These are phyloP conservation scores for Leucoagaricus sp. DNA, from an alignment of 1,284 basidiomycete species.

Conservation along the genomic window DNA sequence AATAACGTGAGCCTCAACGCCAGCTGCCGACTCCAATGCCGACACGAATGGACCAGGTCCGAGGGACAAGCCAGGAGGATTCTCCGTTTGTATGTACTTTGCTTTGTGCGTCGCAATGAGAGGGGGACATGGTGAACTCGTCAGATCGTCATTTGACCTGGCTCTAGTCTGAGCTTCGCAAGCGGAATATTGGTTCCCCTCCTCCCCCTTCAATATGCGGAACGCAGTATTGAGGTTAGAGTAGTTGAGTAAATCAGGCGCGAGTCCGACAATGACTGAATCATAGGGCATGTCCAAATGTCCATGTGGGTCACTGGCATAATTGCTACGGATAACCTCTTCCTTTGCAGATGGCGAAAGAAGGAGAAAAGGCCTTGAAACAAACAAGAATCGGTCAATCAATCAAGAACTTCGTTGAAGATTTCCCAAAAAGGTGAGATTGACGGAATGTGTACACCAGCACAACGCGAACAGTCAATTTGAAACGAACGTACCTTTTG, in stretches of 20 bases:
- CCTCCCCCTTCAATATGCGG: constrained; percentile 51
- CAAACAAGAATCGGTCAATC: neutral
- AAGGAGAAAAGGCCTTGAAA: constrained; percentile 55
- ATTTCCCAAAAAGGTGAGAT: neutral
- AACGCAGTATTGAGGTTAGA: constrained; percentile 65
- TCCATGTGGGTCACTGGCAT: constrained; percentile 14
- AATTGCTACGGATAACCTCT: constrained; percentile 39
- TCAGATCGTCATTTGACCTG: neutral
- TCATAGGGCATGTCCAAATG: constrained; percentile 39
- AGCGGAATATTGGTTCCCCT: too few species aligned
- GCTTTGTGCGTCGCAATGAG: constrained; percentile 63
- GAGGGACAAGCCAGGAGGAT: constrained; percentile 53
- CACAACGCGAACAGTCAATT: neutral
- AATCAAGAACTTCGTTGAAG: neutral
- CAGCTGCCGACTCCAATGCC: constrained; percentile 60
- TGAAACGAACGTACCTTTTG: constrained; percentile 38
- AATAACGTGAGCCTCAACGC: constrained; percentile 51
- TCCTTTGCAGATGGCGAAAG: constrained; percentile 58
- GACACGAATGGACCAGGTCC: constrained; percentile 72
- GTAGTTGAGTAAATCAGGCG: constrained; percentile 57
- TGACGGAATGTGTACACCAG: neutral
- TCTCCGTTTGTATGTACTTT: constrained; percentile 43
- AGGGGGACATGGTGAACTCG: constrained; percentile 19
- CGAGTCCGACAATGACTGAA: constrained; percentile 67
- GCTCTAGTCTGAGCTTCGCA: neutral